phyloP scores from a whole-genome alignment of 108 stramenopile genomes.

The Chaetoceros tenuissimus region DNA sequence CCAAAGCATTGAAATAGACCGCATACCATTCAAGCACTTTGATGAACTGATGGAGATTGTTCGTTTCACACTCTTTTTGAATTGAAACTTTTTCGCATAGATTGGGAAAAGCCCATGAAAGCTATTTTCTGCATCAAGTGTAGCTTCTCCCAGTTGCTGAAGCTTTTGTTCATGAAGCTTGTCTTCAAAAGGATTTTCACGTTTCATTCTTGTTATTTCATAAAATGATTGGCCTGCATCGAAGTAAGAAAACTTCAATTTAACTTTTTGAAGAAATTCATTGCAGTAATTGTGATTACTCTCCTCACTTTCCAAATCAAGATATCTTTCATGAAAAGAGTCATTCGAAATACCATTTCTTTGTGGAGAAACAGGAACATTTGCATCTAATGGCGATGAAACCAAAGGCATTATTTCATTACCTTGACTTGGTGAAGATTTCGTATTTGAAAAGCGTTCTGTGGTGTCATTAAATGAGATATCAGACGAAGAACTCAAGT shows the following conservation, averaged over 20 bases:
- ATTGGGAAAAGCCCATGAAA: not conserved
- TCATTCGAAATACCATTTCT: not conserved
- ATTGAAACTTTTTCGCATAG: not conserved
- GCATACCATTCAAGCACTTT: slow-evolving; percentile 32
- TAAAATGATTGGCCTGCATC: not conserved
- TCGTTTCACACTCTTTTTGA: not conserved
- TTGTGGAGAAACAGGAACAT: too few species aligned
- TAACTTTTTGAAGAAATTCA: not conserved
- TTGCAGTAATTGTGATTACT: not conserved
- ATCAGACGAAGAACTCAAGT: not conserved
- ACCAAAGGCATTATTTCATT: not conserved
- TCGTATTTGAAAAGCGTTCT: not conserved
- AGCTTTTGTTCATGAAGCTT: not conserved
- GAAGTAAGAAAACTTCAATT: not conserved
- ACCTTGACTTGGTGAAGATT: not conserved
- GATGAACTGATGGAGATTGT: not conserved
- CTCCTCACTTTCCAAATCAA: not conserved
- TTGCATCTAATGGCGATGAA: not conserved
- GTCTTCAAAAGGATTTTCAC: not conserved
- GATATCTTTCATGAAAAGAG: not conserved
- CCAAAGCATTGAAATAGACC: slow-evolving; percentile 38
- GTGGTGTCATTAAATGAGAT: not conserved
- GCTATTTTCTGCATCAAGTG: not conserved
- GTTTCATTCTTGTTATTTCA: not conserved
- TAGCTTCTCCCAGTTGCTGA: not conserved